Evolutionary conservation across 2,329 filamentous ascomycete species (phyloP), one percentile per base, ranked within the genome.

Genomic region (Ceratocystis cubensis): DNA sequence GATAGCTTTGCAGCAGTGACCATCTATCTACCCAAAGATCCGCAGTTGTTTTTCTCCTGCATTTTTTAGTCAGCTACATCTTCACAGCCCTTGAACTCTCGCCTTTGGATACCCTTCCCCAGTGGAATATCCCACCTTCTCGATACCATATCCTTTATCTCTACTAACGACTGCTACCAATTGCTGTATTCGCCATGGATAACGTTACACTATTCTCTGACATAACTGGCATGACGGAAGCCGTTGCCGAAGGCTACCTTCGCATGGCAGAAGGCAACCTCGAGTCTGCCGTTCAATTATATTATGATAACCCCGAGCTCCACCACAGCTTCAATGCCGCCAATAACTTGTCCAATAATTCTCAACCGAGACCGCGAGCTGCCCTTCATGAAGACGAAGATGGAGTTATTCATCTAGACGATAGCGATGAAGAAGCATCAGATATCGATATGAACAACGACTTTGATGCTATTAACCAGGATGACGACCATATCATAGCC

Each of bases 201-300:
- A 83, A 87, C 67, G 83, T 96, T 71, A 83, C 84, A 70, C 85
- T 86, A 72, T 96, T 99, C 75, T 85, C 86, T 72, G 81, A 82
- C 76, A 88, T 99, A 74, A 97, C 94, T 48, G 87, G 86, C 71
- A 84, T 88, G 68, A 84, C 81, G 69, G 82, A 86, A 33, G 81
- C 87, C 70, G 84, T 92, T 69, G 94, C 93, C 37, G 83, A 84
- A 69, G 88, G 89, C 71, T 96, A 95, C 75, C 83, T 97, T 61
- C 83, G 88, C 71, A 83, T 99, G 73, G 87, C 91, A n/a, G 88
- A 90, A 71, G 86, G 86, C 72, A 88, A 96, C 73, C 79, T 93
- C 64, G 86, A 91, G 75, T 88, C 93, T 73, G 94, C 94, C 30
- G 87, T 96, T 71, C 85, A 90, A 73, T 85, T 97, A 13, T 99